Evolutionary conservation across 768 basidiomycete species (phyloP).

Genomic region (Amanita fuliginea): DNA sequence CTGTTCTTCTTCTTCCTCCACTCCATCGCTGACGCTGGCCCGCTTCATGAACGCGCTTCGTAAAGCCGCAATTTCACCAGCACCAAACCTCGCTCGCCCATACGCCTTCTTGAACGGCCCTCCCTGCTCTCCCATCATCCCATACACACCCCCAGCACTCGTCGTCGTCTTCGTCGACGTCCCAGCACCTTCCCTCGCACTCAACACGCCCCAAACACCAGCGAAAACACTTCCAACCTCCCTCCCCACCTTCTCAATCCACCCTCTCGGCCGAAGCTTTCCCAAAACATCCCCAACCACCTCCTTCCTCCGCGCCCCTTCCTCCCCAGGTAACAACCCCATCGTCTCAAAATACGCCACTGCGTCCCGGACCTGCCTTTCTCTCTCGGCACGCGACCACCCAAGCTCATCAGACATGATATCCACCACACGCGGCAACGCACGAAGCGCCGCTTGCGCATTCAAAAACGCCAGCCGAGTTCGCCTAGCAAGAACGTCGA

Average conservation of each 20-base stretch:
- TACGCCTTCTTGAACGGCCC: conserved; percentile 7
- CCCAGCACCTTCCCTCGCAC: not conserved
- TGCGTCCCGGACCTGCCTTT: conserved; percentile 45
- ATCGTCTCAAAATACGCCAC: conserved; percentile 70
- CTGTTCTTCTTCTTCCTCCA: conserved; percentile 20
- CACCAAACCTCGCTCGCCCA: conserved; percentile 33
- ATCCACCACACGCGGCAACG: conserved; percentile 80
- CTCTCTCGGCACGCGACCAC: conserved; percentile 57
- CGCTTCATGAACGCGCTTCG: conserved; percentile 25
- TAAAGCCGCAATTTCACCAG: conserved; percentile 31
- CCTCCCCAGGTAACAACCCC: conserved; percentile 58
- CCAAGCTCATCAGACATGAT: conserved; percentile 82
- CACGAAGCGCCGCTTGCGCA: conserved; percentile 71
- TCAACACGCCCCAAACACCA: not conserved
- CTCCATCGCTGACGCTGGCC: conserved; percentile 11
- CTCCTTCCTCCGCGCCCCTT: conserved; percentile 15
- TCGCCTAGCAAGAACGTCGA: conserved; percentile 88
- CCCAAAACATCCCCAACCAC: conserved; percentile 14
- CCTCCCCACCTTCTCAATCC: conserved; percentile 11
- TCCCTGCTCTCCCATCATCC: conserved; percentile 7
- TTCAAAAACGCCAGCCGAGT: conserved; percentile 91
- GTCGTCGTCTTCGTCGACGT: too few relatives aligned
- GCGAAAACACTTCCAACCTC: not conserved
- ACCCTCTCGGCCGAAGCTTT: conserved; percentile 7
- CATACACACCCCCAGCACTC: conserved; percentile 1